These are phyloP conservation scores for Neopestalotiopsis clavispora DNA, from an alignment of 2,329 filamentous ascomycete genomes.

Conservation along the genomic window DNA sequence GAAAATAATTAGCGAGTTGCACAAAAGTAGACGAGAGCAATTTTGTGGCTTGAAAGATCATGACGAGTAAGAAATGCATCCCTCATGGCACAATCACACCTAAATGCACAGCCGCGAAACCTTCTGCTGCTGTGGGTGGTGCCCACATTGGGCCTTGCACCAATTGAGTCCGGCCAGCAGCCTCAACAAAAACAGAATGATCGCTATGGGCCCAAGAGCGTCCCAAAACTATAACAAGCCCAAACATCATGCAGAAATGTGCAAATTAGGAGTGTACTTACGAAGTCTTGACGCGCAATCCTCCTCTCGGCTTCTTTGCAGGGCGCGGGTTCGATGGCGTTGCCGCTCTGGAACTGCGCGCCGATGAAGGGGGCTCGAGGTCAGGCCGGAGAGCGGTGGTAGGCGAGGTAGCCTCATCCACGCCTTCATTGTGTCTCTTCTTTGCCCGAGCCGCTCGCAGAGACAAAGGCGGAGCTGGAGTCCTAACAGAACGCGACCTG, in stretches of 20 bases:
- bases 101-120: conserved; percentile 1
- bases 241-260: conserved; percentile 19
- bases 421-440: conserved; percentile 61
- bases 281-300: conserved; percentile 72
- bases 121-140: conserved; percentile 17
- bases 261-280: conserved; percentile 49
- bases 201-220: conserved; percentile 26
- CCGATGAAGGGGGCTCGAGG: conserved; percentile 46
- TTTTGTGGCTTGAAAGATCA: conserved; percentile 26
- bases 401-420: conserved; percentile 59
- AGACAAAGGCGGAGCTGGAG: conserved; percentile 33
- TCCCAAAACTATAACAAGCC: conserved; percentile 28
- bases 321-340: conserved; percentile 62
- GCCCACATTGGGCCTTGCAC: conserved; percentile 7
- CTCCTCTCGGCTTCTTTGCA: conserved; percentile 64
- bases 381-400: conserved; percentile 54
- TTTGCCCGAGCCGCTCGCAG: conserved; percentile 36
- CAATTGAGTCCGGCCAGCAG: background rate
- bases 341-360: conserved; percentile 60
- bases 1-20: conserved; percentile 15
- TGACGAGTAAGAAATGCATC: conserved; percentile 17
- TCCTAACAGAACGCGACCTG: conserved; percentile 31
- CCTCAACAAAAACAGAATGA: conserved; percentile 23
- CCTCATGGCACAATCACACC: conserved; percentile 25
- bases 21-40: conserved; percentile 23